These are phyloP conservation scores for Podospora pseudopauciseta DNA, from an alignment of 495 filamentous ascomycete species.

Conservation along the genomic window DNA sequence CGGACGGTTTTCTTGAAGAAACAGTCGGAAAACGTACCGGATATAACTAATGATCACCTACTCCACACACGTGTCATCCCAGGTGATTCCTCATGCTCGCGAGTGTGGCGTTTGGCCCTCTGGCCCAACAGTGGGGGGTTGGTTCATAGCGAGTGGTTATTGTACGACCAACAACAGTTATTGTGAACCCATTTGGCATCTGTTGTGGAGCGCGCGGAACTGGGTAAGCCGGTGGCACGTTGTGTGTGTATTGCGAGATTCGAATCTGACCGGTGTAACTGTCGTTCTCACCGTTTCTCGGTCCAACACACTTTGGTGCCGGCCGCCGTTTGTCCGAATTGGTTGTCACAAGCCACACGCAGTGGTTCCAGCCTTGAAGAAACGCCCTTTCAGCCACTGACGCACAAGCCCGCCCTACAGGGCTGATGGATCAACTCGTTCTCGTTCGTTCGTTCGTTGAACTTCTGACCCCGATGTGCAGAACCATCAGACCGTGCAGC, in stretches of 20 bases:
- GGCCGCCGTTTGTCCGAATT: neutral
- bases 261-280: neutral
- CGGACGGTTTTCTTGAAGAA: neutral
- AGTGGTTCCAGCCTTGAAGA: neutral
- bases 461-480: constrained; percentile 18
- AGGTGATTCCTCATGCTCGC: neutral
- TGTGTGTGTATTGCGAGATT: neutral
- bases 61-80: neutral
- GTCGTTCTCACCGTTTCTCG: neutral
- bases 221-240: neutral
- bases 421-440: constrained; percentile 19
- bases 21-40: neutral
- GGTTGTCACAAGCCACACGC: neutral
- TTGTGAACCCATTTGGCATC: neutral
- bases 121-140: neutral
- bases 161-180: neutral
- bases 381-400: neutral
- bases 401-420: constrained; percentile 17
- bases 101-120: neutral
- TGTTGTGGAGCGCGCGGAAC: neutral
- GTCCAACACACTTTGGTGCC: neutral
- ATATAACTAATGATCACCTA: neutral
- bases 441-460: constrained; percentile 7
- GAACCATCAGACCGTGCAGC: neutral
- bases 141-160: neutral